Conservation (phyloP, 768 basidiomycete species). For the Stropharia rugosoannulata region DNA sequence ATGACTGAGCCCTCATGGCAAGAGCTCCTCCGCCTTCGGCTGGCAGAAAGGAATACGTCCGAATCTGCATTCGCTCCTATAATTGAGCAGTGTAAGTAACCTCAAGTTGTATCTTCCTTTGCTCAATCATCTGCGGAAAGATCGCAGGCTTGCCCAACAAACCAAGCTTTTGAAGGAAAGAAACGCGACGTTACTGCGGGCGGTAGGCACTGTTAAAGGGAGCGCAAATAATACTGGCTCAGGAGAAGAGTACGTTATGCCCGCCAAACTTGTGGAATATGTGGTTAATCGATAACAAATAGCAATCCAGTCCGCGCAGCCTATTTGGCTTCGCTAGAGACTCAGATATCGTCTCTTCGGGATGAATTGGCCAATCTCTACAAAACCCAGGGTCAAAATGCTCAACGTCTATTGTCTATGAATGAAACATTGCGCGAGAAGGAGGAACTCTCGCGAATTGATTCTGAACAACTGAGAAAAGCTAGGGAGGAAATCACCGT, state of each 20-base stretch:
- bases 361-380: slow-evolving; percentile 94
- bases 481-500: slow-evolving; percentile 71
- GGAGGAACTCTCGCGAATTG: slow-evolving; percentile 81
- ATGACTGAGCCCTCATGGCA: slow-evolving; percentile 86
- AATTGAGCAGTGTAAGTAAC: slow-evolving; percentile 85
- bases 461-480: slow-evolving; percentile 78
- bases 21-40: slow-evolving; percentile 73
- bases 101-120: slow-evolving; percentile 9
- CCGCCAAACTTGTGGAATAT: slow-evolving; percentile 2
- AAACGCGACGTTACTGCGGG: slow-evolving; percentile 84
- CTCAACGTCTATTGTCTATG: slow-evolving; percentile 89
- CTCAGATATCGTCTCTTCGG: slow-evolving; percentile 88
- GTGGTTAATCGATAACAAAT: slow-evolving; percentile 17
- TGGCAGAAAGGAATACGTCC: slow-evolving; percentile 79
- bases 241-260: slow-evolving; percentile 64
- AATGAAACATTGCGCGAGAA: slow-evolving; percentile 94
- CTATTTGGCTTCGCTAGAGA: slow-evolving; percentile 89
- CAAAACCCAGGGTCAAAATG: slow-evolving; percentile 95
- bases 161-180: slow-evolving; percentile 90
- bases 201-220: slow-evolving; percentile 70
- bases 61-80: slow-evolving; percentile 81
- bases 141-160: slow-evolving; percentile 89
- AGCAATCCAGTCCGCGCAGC: slow-evolving; percentile 87
- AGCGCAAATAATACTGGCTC: slow-evolving; percentile 64
- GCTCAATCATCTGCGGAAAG: slow-evolving; percentile 38